Evolutionary conservation across 352 stramenopile genomes (phyloP).

Genomic region (Plasmopara muralis): DNA sequence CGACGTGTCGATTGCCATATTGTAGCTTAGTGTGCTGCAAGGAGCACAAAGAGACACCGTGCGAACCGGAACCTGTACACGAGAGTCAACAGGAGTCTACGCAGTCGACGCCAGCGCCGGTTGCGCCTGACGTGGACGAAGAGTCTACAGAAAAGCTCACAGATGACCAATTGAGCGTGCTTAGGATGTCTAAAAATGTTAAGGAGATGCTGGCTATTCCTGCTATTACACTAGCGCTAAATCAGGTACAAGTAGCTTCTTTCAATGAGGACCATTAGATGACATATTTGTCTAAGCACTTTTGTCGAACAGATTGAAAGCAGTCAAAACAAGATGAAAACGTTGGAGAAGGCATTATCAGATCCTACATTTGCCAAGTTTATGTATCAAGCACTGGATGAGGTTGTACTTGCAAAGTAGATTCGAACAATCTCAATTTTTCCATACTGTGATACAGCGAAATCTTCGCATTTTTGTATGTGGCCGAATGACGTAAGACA

Average conservation of each 20-base stretch:
- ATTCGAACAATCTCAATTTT: not conserved
- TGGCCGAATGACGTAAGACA: no score
- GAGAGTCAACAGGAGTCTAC: constrained; percentile 12
- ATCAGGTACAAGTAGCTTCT: constrained; percentile 31
- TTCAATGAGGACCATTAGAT: not conserved
- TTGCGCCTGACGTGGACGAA: constrained; percentile 24
- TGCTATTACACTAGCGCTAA: constrained; percentile 38
- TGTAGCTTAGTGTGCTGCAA: constrained; percentile 78
- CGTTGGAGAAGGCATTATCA: constrained; percentile 70
- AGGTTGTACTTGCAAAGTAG: constrained; percentile 33
- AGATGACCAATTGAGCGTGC: constrained; percentile 37
- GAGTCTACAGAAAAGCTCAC: constrained; percentile 40
- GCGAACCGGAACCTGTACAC: constrained; percentile 16
- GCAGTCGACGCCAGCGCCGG: constrained; percentile 3
- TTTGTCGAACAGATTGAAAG: constrained; percentile 46
- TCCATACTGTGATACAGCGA: not conserved
- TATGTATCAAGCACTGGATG: constrained; percentile 69
- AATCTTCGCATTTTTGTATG: not conserved
- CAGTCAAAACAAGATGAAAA: constrained; percentile 56
- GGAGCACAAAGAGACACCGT: constrained; percentile 67
- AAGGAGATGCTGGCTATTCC: constrained; percentile 42
- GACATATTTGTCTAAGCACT: constrained; percentile 2
- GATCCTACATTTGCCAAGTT: constrained; percentile 66
- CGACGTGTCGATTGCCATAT: constrained; percentile 58
- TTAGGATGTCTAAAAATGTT: constrained; percentile 30